These are phyloP conservation scores for Hanseniaspora guilliermondii DNA, from an alignment of 805 yeast genomes.

Conservation along the genomic window DNA sequence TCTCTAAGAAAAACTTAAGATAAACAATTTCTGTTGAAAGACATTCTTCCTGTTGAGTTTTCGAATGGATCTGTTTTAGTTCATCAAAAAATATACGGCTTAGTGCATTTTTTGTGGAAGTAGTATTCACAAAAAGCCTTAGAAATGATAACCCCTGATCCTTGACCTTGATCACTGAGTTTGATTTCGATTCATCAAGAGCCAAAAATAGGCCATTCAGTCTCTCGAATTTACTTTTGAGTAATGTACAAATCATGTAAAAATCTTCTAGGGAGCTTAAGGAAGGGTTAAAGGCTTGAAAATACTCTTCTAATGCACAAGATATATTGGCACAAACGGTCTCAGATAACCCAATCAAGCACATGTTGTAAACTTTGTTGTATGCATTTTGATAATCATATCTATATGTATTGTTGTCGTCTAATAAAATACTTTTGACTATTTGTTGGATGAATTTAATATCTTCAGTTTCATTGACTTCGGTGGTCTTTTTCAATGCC, in stretches of 20 bases:
- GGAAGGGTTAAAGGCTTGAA: not conserved
- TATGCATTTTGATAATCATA: not conserved
- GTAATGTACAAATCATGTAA: not conserved
- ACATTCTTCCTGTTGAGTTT: no score
- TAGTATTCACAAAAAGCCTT: not conserved
- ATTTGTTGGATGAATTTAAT: not conserved
- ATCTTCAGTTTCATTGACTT: not conserved
- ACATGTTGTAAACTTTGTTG: slow-evolving; percentile 8
- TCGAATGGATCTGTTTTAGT: not conserved
- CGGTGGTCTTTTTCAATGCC: not conserved
- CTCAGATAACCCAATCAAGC: not conserved
- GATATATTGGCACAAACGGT: not conserved
- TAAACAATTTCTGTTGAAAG: no score
- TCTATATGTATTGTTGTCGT: not conserved
- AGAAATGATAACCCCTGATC: not conserved
- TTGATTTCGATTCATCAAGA: not conserved
- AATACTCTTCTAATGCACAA: not conserved
- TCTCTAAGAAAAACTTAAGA: no score
- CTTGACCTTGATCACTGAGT: not conserved
- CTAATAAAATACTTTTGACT: not conserved
- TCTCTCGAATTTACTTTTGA: not conserved
- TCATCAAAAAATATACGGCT: not conserved
- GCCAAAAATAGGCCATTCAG: not conserved
- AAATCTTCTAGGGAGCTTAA: not conserved
- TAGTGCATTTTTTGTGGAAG: not conserved